Base-by-base conservation (phyloP, 2,329 filamentous ascomycete species). In the Beauveria pseudobassiana region DNA sequence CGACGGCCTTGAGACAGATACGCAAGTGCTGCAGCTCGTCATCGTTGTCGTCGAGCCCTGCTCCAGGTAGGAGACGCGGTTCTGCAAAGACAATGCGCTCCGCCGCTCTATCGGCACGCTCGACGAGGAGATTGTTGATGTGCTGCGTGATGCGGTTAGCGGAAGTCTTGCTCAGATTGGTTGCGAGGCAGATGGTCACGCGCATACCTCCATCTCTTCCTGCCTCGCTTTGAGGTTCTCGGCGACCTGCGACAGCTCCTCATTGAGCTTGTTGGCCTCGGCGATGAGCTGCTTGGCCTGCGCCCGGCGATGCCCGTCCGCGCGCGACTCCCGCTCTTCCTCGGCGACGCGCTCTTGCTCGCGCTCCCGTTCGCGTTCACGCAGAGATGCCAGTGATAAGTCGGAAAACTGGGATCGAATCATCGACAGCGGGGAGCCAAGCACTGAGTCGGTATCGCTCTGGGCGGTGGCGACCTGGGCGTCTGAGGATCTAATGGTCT, bases 1-100 rank as follows among this genome's bases (percentile, higher is more conserved):
- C 84, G 66, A 87, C 80, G 24, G 82, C 83, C 65, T 85, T 83
- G 64, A 87, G 77, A 68, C 83, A 81, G 64, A 89, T 82, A 62
- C 84, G 82, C 48, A 86, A 78, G 69, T 84, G 84, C 50, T 82
- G 78, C 30, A 88, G 77, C 69, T 87, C 84, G 46, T 83, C 80
- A 64, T 86, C 82, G 67, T 81, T 81, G 66, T 82, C 78, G 54
- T 80, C 75, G 26, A 82, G 76, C 66, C 81, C 43, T 80, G 75
- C 68, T 83, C 80, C 82, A 89, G 75, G 64, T 86, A 79, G 46
- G 77, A 69, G 49, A 88, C 76, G 49, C 83, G 80, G 43, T 78
- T 78, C 67, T 88, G 84, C 16, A 89, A 76, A 81, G 26, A 84
- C 76, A 62, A 88, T 84, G 58, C 81, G 81, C 65, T 84, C 77